Base-by-base conservation (phyloP, 2,329 filamentous ascomycete species). In the Periconia digitata region DNA sequence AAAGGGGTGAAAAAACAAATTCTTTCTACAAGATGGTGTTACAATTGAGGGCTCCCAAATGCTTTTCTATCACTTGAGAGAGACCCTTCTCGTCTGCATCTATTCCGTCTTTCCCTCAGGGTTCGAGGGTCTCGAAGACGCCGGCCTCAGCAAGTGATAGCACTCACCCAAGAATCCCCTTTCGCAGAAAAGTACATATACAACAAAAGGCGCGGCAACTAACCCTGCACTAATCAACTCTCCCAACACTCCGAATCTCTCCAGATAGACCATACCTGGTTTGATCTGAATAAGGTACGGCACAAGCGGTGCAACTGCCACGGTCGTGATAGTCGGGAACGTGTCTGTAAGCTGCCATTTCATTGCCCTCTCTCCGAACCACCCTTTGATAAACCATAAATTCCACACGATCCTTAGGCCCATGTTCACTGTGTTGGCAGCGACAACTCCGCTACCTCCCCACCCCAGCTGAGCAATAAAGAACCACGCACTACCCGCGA, bases 371-470 rank as follows among this genome's bases (percentile, higher is more conserved):
- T 48, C 37, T 13, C 38, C 44, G 43, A 72, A 71, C 45, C 61
- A 72, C 0, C 68, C 58, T 27, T 69, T 74, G 47, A 96, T 88
- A 65, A 96, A 99, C 38, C 68, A 64, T 16, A 75, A 72, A 62
- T 91, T 94, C 89, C 91, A 99, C 7, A 83, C 52, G 48, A 95
- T 95, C 52, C 94, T 83, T 60, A 92, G 83, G 0, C 75, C 73
- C 92, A 99, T 96, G 67, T 96, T 97, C 60, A 96, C 83, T 39
- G 83, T 85, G 68, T 97, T 99, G 43, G 92, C 92, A 56, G 83
- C 80, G 0, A 99, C 90, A 37, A 99, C 75, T 0, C 94, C 94
- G 36, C 80, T 77, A 0, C 91, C 92, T 0, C 91, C 94, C 52
- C 89, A 74, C 7, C 79, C 76, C 20, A 88, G 70, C 8, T 90